A percentile compares a stretch with the other conserved stretches of the same genome.
Evolutionary conservation across 208 protist genomes (phyloP).

Genomic region (Lotmaria passim): DNA sequence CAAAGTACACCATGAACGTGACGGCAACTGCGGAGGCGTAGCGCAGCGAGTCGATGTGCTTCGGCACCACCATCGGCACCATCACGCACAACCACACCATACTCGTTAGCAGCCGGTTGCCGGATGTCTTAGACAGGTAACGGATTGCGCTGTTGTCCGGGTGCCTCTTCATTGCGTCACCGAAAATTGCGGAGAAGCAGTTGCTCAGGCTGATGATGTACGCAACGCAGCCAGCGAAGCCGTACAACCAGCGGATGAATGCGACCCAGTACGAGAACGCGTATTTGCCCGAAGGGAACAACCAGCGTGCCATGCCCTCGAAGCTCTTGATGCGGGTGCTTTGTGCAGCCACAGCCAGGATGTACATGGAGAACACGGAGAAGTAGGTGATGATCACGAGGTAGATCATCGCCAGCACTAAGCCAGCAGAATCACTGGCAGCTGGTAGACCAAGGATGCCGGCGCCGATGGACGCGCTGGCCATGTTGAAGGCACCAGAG

Average conservation of each 20-base stretch:
- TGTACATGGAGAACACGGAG: slow-evolving; percentile 40
- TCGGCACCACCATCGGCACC: slow-evolving; percentile 63
- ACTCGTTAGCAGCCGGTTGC: slow-evolving; percentile 36
- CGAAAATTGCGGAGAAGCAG: slow-evolving; percentile 41
- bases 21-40: slow-evolving; percentile 59
- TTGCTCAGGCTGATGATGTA: slow-evolving; percentile 47
- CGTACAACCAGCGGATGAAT: slow-evolving; percentile 42
- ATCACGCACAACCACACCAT: slow-evolving; percentile 54
- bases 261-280: slow-evolving; percentile 48
- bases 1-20: slow-evolving; percentile 53
- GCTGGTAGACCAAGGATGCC: slow-evolving; percentile 49
- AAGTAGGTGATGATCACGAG: slow-evolving; percentile 50
- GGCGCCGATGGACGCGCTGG: slow-evolving; percentile 41
- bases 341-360: slow-evolving; percentile 42
- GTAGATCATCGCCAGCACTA: slow-evolving; percentile 41
- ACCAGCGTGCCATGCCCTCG: slow-evolving; percentile 40
- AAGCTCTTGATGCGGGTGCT: slow-evolving; percentile 46
- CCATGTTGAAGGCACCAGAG: slow-evolving; percentile 42
- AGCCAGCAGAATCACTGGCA: slow-evolving; percentile 42
- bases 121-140: slow-evolving; percentile 31
- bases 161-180: slow-evolving; percentile 4
- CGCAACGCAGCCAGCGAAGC: slow-evolving; percentile 30
- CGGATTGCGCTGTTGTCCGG: slow-evolving; percentile 29
- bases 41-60: slow-evolving; percentile 70
- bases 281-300: slow-evolving; percentile 36